phyloP scores from a whole-genome alignment of 1,284 basidiomycete genomes.

The Leccinum griseonigrum region DNA sequence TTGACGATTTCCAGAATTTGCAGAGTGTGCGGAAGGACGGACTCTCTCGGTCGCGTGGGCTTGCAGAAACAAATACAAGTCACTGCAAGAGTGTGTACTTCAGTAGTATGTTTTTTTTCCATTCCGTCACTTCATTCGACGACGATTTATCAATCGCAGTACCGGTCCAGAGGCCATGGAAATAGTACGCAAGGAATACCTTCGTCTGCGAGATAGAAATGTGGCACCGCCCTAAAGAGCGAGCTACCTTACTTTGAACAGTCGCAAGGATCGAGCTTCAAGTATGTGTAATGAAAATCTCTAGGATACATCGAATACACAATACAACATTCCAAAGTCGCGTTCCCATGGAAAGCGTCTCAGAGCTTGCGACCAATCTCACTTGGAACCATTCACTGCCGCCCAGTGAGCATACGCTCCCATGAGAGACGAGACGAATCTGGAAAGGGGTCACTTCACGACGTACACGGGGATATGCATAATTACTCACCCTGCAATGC shows the following conservation, averaged over 20 bases:
- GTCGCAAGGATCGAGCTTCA: not conserved
- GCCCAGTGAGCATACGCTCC: conserved; percentile 30
- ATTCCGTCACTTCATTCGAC: not conserved
- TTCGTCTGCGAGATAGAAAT: conserved; percentile 54
- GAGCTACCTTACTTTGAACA: not conserved
- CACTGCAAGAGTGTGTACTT: conserved; percentile 77
- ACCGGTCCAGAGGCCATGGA: conserved; percentile 76
- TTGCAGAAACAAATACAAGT: conserved; percentile 68
- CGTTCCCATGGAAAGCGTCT: not conserved
- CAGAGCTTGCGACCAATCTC: conserved; percentile 3
- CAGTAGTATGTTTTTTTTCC: conserved; percentile 63
- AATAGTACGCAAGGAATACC: conserved; percentile 65
- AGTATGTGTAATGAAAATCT: not conserved
- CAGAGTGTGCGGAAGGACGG: conserved; percentile 77
- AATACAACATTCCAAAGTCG: not conserved
- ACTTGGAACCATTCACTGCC: conserved; percentile 28
- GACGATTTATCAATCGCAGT: conserved; percentile 36
- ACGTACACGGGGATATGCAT: not conserved
- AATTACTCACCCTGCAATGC: conserved; percentile 72
- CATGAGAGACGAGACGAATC: conserved; percentile 32
- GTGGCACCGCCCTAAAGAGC: not conserved
- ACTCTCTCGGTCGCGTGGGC: conserved; percentile 84
- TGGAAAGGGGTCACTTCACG: conserved; percentile 10
- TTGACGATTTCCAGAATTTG: conserved; percentile 62
- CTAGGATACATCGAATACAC: conserved; percentile 7